phyloP scores from a whole-genome alignment of 2,329 filamentous ascomycete genomes.

The Alternaria gaisen region DNA sequence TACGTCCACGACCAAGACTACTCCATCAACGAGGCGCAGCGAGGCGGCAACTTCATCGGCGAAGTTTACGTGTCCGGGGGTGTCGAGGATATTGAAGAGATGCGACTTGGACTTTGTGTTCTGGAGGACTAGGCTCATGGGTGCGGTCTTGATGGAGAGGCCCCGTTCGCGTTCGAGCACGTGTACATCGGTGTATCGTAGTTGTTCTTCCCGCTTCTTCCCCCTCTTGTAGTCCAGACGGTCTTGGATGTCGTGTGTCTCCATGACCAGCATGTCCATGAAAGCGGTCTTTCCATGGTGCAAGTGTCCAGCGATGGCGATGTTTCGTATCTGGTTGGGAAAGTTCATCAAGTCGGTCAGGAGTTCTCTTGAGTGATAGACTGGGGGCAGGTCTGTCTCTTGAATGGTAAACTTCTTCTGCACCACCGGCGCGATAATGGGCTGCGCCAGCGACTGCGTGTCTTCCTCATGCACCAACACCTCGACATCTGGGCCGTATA shows the following conservation, averaged over 20 bases:
- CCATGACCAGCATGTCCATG: constrained; percentile 96
- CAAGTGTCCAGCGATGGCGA: constrained; percentile 89
- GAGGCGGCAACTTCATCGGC: constrained; percentile 95
- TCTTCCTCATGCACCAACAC: constrained; percentile 97
- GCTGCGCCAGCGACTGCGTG: constrained; percentile 88
- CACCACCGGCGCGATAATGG: constrained; percentile 91
- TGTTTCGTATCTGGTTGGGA: constrained; percentile 90
- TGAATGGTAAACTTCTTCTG: constrained; percentile 96
- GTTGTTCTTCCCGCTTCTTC: constrained; percentile 83
- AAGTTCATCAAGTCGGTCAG: constrained; percentile 97
- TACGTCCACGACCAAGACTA: constrained; percentile 93
- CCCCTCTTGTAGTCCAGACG: constrained; percentile 82
- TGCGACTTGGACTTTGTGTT: constrained; percentile 93
- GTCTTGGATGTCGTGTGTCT: constrained; percentile 88
- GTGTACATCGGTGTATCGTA: constrained; percentile 94
- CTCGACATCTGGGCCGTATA: constrained; percentile 94
- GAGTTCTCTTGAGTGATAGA: constrained; percentile 87
- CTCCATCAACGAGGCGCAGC: constrained; percentile 85
- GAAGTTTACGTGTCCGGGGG: constrained; percentile 97
- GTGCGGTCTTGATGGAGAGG: constrained; percentile 88
- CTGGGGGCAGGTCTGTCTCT: constrained; percentile 87
- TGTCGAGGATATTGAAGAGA: constrained; percentile 93
- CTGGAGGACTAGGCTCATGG: constrained; percentile 92
- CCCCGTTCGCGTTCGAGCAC: constrained; percentile 88
- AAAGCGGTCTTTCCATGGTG: constrained; percentile 98